phyloP scores from a whole-genome alignment of 2,329 filamentous ascomycete genomes.

The Pseudocercospora eumusae region DNA sequence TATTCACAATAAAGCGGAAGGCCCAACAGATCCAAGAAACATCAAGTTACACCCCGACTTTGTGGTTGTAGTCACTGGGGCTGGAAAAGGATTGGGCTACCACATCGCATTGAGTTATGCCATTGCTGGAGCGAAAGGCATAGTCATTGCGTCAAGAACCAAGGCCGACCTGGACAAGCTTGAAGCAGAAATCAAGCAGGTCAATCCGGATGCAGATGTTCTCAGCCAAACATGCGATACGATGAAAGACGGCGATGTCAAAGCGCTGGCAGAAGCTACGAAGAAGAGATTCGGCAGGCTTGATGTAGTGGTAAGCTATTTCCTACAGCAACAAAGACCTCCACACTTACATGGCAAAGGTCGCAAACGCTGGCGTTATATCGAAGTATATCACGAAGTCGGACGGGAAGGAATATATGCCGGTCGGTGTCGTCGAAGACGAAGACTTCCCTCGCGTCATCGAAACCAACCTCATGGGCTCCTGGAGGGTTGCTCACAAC shows the following conservation, averaged over 20 bases:
- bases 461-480: constrained; percentile 19
- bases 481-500: constrained; percentile 14
- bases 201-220: constrained; percentile 5
- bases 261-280: constrained; percentile 15
- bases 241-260: constrained; percentile 13
- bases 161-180: constrained; percentile 19
- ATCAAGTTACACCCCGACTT: constrained; percentile 21
- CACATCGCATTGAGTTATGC: constrained; percentile 24
- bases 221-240: constrained; percentile 16
- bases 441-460: constrained; percentile 18
- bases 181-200: constrained; percentile 14
- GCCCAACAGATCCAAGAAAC: constrained; percentile 24
- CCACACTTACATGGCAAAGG: neutral
- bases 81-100: constrained; percentile 25
- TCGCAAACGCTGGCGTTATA: constrained; percentile 26
- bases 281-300: constrained; percentile 17
- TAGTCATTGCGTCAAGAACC: constrained; percentile 25
- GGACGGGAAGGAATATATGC: constrained; percentile 17
- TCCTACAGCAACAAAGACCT: neutral
- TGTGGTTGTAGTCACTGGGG: constrained; percentile 24
- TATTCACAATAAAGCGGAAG: constrained; percentile 21
- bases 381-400: constrained; percentile 23
- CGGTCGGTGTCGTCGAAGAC: constrained; percentile 20
- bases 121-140: constrained; percentile 22
- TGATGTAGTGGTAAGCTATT: constrained; percentile 11